phyloP scores from a whole-genome alignment of 1,284 basidiomycete genomes.

The Apiotrichum montevideense region DNA sequence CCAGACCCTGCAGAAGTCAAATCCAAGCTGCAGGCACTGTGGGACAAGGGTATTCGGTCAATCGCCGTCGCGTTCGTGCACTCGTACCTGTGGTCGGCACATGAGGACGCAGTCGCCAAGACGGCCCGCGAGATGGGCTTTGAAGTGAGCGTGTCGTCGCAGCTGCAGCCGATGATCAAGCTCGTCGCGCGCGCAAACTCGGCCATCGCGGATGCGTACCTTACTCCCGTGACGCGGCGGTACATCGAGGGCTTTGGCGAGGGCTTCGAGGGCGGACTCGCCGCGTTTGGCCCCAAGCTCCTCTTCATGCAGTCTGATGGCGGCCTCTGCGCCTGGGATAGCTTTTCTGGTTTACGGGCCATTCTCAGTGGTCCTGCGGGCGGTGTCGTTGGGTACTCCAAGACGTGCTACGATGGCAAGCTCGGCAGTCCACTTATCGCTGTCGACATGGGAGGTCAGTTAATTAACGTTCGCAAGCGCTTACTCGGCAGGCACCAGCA shows the following conservation, averaged over 20 bases:
- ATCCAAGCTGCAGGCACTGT: constrained; percentile 27
- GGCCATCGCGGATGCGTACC: constrained; percentile 52
- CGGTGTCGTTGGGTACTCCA: constrained; percentile 51
- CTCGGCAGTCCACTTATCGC: constrained; percentile 34
- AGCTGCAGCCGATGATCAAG: constrained; percentile 42
- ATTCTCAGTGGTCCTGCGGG: constrained; percentile 51
- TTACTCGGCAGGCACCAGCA: constrained; percentile 58
- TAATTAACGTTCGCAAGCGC: neutral
- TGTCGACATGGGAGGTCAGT: constrained; percentile 55
- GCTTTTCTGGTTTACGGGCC: constrained; percentile 33
- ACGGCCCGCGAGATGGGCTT: constrained; percentile 36
- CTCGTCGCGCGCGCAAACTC: constrained; percentile 51
- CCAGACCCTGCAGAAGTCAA: constrained; percentile 41
- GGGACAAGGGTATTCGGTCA: constrained; percentile 27
- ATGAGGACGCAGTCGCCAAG: constrained; percentile 31
- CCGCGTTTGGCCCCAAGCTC: constrained; percentile 37
- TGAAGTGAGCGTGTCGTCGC: constrained; percentile 29
- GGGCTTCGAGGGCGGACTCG: constrained; percentile 43
- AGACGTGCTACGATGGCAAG: constrained; percentile 35
- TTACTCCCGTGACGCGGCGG: constrained; percentile 49
- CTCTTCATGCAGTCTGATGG: constrained; percentile 51
- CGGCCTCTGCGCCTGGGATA: constrained; percentile 35
- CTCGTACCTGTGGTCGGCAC: constrained; percentile 33
- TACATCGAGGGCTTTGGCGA: constrained; percentile 48
- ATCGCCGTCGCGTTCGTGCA: constrained; percentile 36